Evolutionary conservation across 345 rosid species (phyloP), one percentile per base, ranked within the genome.

Genomic region (Diplotaxis tenuifolia): DNA sequence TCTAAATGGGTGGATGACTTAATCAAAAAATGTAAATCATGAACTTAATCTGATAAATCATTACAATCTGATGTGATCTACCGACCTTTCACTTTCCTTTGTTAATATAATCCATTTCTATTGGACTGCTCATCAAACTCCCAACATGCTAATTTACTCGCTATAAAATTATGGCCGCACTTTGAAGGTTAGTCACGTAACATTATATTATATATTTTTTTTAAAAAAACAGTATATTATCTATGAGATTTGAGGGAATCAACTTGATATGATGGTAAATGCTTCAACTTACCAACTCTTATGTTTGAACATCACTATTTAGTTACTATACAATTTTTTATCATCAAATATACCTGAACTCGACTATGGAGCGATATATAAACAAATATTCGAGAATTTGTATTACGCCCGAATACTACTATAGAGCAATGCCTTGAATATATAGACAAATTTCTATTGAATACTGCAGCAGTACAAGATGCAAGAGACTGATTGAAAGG

Each of bases 31-130:
- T 50, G 50, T 62, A 23, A 66, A 82, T 81, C 60, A 86, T 80
- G 84, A 80, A 82, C 68, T 58, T 66, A 77, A 77, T 83, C 89
- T 83, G 32, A 79, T 72, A 68, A 81, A 84, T 85, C 84, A 85
- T 86, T 64, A 76, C 77, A 82, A 79, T 88, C 81, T 78, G 78
- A 86, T 81, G 88, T 85, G 81, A 88, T 88, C 85, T 74, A 82
- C 88, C 89, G 87, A 84, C 89, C 81, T 47, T 67, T 71, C 71
- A 76, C 62, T 70, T 70, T 56, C 12, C n/a, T 47, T 57, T n/a
- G 38, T 20, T 40, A 55, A 31, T 70, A 20, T 71, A 25, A 57
- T 71, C 34, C 21, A 66, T 55, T 34, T 80, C 18, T 57, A 49
- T 72, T 80, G 76, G 83, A 75, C 61, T 80, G 64, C 65, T 56